Evolutionary conservation across 208 protist species (phyloP), one percentile per base, ranked within the genome.

Genomic region (Acanthamoeba triangularis): DNA sequence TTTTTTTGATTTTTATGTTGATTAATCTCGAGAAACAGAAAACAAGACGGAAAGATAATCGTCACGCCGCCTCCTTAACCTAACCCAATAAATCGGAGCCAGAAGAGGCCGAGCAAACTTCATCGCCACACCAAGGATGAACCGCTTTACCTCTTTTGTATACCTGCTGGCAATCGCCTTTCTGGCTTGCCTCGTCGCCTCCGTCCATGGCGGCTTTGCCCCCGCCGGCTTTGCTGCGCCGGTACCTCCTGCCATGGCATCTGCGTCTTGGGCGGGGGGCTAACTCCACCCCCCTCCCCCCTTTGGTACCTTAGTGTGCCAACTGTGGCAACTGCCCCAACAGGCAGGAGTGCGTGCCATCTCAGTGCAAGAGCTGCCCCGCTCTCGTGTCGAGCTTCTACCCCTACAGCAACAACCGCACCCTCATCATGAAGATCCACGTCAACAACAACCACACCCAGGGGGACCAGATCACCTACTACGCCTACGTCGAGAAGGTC

Each of bases 371-470:
- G 78, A 49, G 47, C 47, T 85, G 78, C 78, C 78, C 78, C 16
- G 35, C 78, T 5, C 78, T 85, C 25, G 78, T 85, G 35, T 85
- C 78, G 8, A 59, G n/a, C 35, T 85, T 85, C 47, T 85, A 85
- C 78, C 78, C 78, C 47, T 85, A 85, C 78, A 41, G 28, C 44
- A 85, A 35, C 44, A 85, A 85, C 78, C 78, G 78, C 47, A 85
- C 78, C 78, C 78, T 85, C 47, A 85, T 85, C 78, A 85, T 85
- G 78, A 49, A 85, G 78, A 54, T 85, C 10, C 78, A 85, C 78
- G n/a, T 85, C 78, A 85, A 85, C 44, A 85, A 59, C 78, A 85
- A 85, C 78, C 78, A 85, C 47, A 85, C 78, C 10, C 78, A 85
- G 25, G 78, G 78, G 7, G 78, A 85, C 78, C 78, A 85, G 47